Evolutionary conservation across 352 stramenopile species (phyloP).

Genomic region (Phytophthora fragariae): DNA sequence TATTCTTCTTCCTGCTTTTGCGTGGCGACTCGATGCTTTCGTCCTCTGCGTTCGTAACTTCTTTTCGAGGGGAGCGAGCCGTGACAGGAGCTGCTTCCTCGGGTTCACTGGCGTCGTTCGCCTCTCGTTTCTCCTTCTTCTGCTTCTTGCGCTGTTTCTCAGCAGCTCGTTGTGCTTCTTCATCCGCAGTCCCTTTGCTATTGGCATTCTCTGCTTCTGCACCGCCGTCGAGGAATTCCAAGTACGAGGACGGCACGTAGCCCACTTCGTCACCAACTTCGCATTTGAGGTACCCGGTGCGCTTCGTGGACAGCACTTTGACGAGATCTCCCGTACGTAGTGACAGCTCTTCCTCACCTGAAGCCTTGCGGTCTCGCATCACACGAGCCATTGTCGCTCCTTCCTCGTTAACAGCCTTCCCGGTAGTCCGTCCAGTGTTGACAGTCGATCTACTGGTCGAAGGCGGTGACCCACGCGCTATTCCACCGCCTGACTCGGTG

Average conservation of each 20-base stretch:
- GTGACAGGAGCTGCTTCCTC: constrained; percentile 39
- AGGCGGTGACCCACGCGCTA: constrained; percentile 29
- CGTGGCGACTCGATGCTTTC: constrained; percentile 53
- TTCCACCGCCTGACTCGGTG: constrained; percentile 42
- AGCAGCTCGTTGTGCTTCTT: constrained; percentile 41
- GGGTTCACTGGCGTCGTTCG: constrained; percentile 43
- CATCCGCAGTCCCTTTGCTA: constrained; percentile 12
- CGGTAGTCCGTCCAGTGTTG: constrained; percentile 24
- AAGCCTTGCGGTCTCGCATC: constrained; percentile 78
- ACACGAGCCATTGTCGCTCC: constrained; percentile 56
- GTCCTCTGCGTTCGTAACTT: constrained; percentile 32
- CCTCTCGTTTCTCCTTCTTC: constrained; percentile 47
- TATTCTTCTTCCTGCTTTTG: constrained; percentile 75
- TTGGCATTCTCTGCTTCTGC: constrained; percentile 19
- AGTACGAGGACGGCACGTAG: constrained; percentile 85
- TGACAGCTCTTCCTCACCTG: constrained; percentile 76
- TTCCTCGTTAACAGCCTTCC: constrained; percentile 33
- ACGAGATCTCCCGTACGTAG: constrained; percentile 72
- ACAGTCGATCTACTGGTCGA: constrained; percentile 32
- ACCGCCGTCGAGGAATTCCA: constrained; percentile 77
- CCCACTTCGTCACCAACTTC: constrained; percentile 74
- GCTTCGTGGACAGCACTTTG: constrained; percentile 79
- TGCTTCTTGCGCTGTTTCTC: constrained; percentile 77
- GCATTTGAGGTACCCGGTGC: constrained; percentile 86
- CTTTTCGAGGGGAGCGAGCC: constrained; percentile 56